Evolutionary conservation across 345 rosid species (phyloP).

Genomic region (Alliaria petiolata): DNA sequence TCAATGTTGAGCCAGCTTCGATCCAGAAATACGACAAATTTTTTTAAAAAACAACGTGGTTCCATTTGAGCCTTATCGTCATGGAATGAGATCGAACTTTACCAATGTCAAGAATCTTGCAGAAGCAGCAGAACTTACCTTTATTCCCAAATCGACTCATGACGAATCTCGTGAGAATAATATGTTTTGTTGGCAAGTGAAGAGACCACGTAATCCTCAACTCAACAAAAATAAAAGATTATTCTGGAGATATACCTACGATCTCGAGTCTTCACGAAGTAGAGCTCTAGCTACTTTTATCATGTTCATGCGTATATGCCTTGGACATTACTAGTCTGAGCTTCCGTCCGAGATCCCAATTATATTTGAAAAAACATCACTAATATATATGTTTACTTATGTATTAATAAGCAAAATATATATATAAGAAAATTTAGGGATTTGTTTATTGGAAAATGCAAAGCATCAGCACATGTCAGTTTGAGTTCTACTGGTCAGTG

Average conservation of each 20-base stretch:
- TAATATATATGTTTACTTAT: no score
- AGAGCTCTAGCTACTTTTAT: neutral
- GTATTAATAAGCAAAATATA: no score
- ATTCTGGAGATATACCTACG: constrained; percentile 17
- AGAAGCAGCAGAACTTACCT: neutral
- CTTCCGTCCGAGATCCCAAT: no score
- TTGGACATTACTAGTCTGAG: no score
- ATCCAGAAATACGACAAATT: no score
- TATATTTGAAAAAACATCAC: no score
- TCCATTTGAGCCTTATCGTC: constrained; percentile 12
- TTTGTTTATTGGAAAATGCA: no score
- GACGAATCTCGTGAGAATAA: neutral
- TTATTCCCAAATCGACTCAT: constrained; percentile 9
- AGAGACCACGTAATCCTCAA: constrained; percentile 24
- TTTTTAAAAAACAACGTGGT: neutral
- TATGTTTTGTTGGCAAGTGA: neutral
- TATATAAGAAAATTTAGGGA: no score
- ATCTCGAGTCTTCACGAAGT: constrained; percentile 25
- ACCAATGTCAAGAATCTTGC: constrained; percentile 2
- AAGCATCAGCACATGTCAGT: no score
- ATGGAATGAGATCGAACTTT: constrained; percentile 24
- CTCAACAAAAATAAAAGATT: no score
- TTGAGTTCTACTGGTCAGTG: neutral
- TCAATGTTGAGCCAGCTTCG: constrained; percentile 15
- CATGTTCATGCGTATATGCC: neutral